These are phyloP conservation scores for Trametes sp. DNA, from an alignment of 1,284 basidiomycete species.

Conservation along the genomic window DNA sequence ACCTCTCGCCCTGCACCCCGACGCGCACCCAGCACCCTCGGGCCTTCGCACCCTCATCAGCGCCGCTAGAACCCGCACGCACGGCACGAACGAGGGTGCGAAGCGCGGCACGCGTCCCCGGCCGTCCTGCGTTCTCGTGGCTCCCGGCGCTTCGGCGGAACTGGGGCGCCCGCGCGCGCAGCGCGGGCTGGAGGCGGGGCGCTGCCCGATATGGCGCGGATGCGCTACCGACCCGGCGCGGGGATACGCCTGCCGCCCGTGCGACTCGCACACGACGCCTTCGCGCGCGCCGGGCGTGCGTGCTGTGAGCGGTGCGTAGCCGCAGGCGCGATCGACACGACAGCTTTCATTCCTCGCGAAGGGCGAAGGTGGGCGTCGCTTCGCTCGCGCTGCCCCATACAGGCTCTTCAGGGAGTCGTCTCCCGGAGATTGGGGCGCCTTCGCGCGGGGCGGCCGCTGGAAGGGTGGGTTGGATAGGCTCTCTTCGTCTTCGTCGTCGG, in stretches of 20 bases:
- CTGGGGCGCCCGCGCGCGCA: slow-evolving; percentile 1
- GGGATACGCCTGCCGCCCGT: slow-evolving; percentile 3
- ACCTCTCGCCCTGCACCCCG: neutral
- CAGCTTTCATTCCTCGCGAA: neutral
- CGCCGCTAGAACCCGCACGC: slow-evolving; percentile 3
- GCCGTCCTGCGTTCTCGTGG: neutral
- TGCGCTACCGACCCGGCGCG: neutral
- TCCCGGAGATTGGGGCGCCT: neutral
- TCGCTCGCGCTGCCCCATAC: neutral
- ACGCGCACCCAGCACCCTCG: neutral
- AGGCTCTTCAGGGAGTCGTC: neutral
- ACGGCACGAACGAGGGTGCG: slow-evolving; percentile 4
- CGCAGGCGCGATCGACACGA: neutral
- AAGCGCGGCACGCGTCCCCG: neutral
- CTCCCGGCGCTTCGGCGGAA: neutral
- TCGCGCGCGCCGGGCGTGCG: neutral
- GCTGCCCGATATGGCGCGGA: neutral
- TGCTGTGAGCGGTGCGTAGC: too few species aligned
- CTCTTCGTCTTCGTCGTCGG: neutral
- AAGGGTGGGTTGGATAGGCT: too few species aligned
- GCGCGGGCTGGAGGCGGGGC: slow-evolving; percentile 4
- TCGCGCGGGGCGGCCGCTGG: neutral
- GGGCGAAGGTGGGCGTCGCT: neutral
- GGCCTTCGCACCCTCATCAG: neutral
- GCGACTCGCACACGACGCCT: neutral